Evolutionary conservation across 345 rosid species (phyloP).

Genomic region (Eucalyptus curtisii): DNA sequence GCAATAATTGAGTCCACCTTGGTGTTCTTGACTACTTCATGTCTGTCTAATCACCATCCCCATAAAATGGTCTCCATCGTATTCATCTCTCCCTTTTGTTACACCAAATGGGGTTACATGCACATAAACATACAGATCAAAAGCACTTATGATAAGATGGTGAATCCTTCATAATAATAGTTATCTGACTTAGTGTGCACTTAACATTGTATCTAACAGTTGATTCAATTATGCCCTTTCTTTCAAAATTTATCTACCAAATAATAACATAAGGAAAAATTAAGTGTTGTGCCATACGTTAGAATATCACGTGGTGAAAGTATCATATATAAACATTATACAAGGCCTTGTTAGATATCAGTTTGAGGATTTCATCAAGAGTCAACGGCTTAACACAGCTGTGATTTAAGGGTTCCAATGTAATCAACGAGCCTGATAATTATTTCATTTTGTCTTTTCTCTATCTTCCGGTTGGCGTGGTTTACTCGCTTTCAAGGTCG

Average conservation of each 20-base stretch:
- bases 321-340: background rate
- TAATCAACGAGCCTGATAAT: background rate
- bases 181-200: background rate
- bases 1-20: background rate
- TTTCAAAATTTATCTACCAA: background rate
- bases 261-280: background rate
- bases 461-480: background rate
- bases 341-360: background rate
- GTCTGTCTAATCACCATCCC: background rate
- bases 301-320: background rate
- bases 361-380: background rate
- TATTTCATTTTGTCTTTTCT: background rate
- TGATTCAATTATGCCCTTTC: background rate
- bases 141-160: background rate
- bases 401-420: background rate
- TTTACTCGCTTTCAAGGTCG: background rate
- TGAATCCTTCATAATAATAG: background rate
- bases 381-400: background rate
- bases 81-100: background rate
- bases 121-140: background rate
- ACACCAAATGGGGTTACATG: background rate
- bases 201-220: background rate
- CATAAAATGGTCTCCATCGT: background rate
- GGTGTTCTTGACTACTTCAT: background rate
- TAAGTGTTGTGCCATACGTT: background rate